These are phyloP conservation scores for Nemania diffusa DNA, from an alignment of 2,329 filamentous ascomycete species.

Conservation along the genomic window DNA sequence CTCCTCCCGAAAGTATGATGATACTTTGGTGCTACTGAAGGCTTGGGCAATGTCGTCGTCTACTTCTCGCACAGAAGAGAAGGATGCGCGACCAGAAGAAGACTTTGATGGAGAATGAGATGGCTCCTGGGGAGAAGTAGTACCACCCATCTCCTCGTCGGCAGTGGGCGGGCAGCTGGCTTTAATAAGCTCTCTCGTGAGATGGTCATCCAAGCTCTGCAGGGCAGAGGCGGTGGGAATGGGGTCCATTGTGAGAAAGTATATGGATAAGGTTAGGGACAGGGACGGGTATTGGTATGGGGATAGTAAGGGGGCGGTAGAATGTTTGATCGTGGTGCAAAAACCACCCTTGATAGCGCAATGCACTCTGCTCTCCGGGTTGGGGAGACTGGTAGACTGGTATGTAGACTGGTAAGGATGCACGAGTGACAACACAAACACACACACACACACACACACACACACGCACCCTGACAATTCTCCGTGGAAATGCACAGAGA, in stretches of 20 bases:
- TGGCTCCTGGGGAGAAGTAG: conserved; percentile 19
- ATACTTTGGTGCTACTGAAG: conserved; percentile 71
- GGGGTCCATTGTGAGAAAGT: conserved; percentile 32
- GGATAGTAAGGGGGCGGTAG: conserved; percentile 8
- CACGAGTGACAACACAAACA: conserved; percentile 27
- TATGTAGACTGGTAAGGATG: conserved; percentile 15
- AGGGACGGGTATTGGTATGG: conserved; percentile 9
- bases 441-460: too few species aligned
- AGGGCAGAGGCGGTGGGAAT: conserved; percentile 31
- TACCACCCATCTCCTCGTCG: conserved; percentile 45
- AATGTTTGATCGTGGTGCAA: conserved; percentile 39
- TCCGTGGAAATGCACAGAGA: conserved; percentile 20
- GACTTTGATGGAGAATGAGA: conserved; percentile 50
- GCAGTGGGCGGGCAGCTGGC: conserved; percentile 33
- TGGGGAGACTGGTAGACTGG: conserved; percentile 1
- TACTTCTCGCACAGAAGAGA: conserved; percentile 71
- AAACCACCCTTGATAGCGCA: conserved; percentile 45
- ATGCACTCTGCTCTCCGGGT: conserved; percentile 25
- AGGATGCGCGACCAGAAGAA: conserved; percentile 61
- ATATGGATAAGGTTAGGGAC: conserved; percentile 1
- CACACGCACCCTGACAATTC: conserved; percentile 6
- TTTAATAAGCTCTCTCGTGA: conserved; percentile 35
- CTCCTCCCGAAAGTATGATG: conserved; percentile 61
- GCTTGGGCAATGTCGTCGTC: conserved; percentile 69
- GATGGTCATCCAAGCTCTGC: conserved; percentile 27